phyloP scores from a whole-genome alignment of 2,329 filamentous ascomycete species.

The Drechslerella coelobrocha region DNA sequence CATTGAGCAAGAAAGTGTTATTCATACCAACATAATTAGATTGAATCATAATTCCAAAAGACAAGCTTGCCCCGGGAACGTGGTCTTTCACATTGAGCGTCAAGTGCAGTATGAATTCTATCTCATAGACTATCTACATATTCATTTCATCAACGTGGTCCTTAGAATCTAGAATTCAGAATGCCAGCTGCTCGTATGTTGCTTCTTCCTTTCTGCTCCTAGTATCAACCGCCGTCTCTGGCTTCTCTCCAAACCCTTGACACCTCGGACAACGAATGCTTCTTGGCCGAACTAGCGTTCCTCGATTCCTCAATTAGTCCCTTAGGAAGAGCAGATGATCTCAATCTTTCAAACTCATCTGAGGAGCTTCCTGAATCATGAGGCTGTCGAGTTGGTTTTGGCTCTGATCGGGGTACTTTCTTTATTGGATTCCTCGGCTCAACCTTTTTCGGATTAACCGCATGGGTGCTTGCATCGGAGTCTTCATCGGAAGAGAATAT shows the following conservation, averaged over 20 bases:
- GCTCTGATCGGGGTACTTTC: not conserved
- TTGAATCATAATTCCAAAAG: too few species aligned
- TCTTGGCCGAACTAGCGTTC: conserved; percentile 7
- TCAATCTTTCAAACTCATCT: conserved; percentile 35
- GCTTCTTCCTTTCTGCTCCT: too few species aligned
- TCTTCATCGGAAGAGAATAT: conserved; percentile 26
- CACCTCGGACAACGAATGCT: conserved; percentile 17
- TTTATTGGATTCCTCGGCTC: not conserved
- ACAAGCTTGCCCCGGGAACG: too few species aligned
- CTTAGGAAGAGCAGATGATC: conserved; percentile 29
- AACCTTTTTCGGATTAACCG: not conserved
- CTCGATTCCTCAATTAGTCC: conserved; percentile 9
- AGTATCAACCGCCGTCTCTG: not conserved
- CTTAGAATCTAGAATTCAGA: too few species aligned
- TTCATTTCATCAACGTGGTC: too few species aligned
- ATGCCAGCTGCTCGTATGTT: too few species aligned
- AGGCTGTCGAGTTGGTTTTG: not conserved
- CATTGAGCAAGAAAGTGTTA: too few species aligned
- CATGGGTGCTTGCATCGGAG: not conserved
- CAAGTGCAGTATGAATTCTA: too few species aligned
- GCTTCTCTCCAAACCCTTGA: conserved; percentile 36
- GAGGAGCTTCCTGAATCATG: conserved; percentile 6
- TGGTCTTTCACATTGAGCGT: too few species aligned
- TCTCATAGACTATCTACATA: too few species aligned
- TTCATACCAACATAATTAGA: too few species aligned